phyloP scores from a whole-genome alignment of 2,329 filamentous ascomycete genomes.

The Phyllosticta capitalensis region DNA sequence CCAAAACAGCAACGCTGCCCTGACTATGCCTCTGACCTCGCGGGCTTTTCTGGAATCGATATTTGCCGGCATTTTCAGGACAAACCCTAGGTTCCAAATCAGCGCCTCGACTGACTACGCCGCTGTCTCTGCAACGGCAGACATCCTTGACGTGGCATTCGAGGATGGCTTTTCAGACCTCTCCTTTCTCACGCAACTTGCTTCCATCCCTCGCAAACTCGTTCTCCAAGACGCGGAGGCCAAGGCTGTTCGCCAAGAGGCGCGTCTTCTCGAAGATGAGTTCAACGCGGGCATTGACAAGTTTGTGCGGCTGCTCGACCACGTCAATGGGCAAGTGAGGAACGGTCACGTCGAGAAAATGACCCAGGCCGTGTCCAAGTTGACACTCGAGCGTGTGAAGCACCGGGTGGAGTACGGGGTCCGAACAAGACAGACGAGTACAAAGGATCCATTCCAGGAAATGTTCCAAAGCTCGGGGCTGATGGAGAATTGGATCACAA shows the following conservation, averaged over 20 bases:
- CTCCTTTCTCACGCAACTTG: constrained; percentile 16
- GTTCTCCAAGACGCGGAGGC: not conserved
- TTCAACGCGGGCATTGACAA: constrained; percentile 67
- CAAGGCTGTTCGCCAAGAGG: constrained; percentile 4
- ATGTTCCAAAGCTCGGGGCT: not conserved
- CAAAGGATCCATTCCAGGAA: not conserved
- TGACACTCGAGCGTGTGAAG: constrained; percentile 62
- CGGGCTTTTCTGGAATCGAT: constrained; percentile 17
- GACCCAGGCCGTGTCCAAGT: constrained; percentile 66
- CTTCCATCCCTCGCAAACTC: constrained; percentile 16
- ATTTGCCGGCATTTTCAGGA: constrained; percentile 16
- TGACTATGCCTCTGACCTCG: constrained; percentile 17
- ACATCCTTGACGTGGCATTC: constrained; percentile 65
- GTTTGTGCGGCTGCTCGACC: constrained; percentile 39
- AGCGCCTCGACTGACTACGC: constrained; percentile 55
- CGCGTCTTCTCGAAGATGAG: constrained; percentile 26
- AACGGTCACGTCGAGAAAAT: constrained; percentile 46
- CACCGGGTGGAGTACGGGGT: constrained; percentile 52
- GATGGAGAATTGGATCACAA: not conserved
- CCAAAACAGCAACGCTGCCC: constrained; percentile 18
- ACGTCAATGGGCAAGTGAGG: constrained; percentile 39
- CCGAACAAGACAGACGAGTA: constrained; percentile 7
- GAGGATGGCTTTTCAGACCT: constrained; percentile 47
- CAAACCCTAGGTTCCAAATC: constrained; percentile 42
- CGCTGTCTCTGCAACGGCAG: constrained; percentile 54